Conservation (phyloP, 257 asterid genomes). For the Orobanche coerulescens region DNA sequence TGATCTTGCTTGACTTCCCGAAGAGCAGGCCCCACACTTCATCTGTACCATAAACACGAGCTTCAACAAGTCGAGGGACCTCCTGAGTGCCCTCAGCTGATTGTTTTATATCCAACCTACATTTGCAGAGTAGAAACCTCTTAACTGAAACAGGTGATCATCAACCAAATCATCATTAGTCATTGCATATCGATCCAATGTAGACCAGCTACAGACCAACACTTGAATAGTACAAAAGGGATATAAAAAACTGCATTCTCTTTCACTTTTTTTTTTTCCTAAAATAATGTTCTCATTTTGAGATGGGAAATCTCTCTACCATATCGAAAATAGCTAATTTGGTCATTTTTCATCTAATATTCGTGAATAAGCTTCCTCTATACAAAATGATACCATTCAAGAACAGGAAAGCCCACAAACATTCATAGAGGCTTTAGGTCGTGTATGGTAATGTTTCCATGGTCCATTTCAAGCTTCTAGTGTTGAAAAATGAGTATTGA, state of each 20-base stretch:
- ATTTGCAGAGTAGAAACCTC: constrained; percentile 20
- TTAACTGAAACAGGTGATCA: background rate
- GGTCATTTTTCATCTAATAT: background rate
- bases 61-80: constrained; percentile 93
- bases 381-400: background rate
- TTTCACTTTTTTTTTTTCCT: background rate
- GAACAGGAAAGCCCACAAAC: constrained; percentile 12
- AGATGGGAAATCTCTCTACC: background rate
- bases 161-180: background rate
- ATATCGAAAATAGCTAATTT: background rate
- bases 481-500: too few species aligned
- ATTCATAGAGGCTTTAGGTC: background rate
- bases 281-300: background rate
- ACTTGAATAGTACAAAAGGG: background rate
- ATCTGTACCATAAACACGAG: constrained; percentile 61
- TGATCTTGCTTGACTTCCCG: constrained; percentile 88
- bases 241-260: background rate
- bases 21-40: constrained; percentile 85
- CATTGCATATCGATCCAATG: background rate
- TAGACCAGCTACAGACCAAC: background rate
- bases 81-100: constrained; percentile 99
- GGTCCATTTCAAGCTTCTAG: too few species aligned
- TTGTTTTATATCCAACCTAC: constrained; percentile 94
- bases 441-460: background rate
- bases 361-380: background rate